A percentile compares a stretch with the other conserved stretches of the same genome.
Evolutionary conservation across 345 rosid genomes (phyloP).

Genomic region (Eucalyptus polyanthemos): DNA sequence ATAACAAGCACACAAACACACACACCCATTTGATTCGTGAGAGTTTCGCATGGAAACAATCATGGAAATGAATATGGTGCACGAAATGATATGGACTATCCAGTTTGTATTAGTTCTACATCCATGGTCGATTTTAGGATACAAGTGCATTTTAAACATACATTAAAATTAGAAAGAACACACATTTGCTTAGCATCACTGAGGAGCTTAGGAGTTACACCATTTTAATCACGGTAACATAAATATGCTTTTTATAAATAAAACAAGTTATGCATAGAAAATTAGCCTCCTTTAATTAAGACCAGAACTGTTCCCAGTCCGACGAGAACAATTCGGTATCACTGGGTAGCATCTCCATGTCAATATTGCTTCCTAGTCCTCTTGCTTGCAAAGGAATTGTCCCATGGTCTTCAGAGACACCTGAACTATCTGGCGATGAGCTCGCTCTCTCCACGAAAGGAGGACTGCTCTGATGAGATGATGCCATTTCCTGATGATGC

Average conservation of each 20-base stretch:
- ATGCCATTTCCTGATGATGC: not conserved
- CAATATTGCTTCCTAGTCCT: not conserved
- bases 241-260: not conserved
- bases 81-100: not conserved
- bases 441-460: not conserved
- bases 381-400: not conserved
- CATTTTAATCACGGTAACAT: not conserved
- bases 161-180: not conserved
- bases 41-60: not conserved
- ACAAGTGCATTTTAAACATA: not conserved
- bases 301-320: slow-evolving; percentile 7
- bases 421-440: not conserved
- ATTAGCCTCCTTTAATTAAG: not conserved
- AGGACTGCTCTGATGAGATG: not conserved
- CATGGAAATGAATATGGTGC: not conserved
- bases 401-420: not conserved
- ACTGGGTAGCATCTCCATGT: not conserved
- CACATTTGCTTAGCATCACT: not conserved
- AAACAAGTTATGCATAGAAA: not conserved
- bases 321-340: not conserved
- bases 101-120: not conserved
- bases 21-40: not conserved
- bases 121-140: not conserved
- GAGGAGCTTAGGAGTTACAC: not conserved
- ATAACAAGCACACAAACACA: not conserved